These are phyloP conservation scores for Isabelozyma rhagii DNA, from an alignment of 805 yeast species.

Conservation along the genomic window DNA sequence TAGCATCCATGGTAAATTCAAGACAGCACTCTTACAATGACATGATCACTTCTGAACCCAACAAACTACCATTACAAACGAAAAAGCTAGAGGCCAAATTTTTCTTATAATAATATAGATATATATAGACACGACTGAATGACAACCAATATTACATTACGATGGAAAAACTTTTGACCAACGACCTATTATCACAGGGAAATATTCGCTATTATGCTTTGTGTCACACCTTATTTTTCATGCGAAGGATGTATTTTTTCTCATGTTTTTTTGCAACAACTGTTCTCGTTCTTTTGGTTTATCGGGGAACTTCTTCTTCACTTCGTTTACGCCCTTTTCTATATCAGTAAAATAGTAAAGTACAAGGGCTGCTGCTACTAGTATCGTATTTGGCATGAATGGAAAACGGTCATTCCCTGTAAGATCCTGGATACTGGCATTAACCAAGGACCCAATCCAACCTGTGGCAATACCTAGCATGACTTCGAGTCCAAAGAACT, in stretches of 20 bases:
- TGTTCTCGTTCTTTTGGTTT: neutral
- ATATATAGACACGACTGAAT: too few relatives aligned
- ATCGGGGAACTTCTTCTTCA: constrained; percentile 7
- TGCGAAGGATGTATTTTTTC: too few relatives aligned
- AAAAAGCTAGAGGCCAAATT: too few relatives aligned
- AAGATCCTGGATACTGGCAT: constrained; percentile 38
- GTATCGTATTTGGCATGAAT: constrained; percentile 30
- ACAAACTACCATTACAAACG: too few relatives aligned
- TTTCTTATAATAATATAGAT: too few relatives aligned
- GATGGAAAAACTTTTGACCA: too few relatives aligned
- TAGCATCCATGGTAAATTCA: constrained; percentile 1
- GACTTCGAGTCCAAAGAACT: constrained; percentile 39
- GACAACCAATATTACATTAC: too few relatives aligned
- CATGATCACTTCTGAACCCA: too few relatives aligned
- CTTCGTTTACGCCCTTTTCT: constrained; percentile 28
- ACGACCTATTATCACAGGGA: too few relatives aligned
- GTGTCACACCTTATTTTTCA: too few relatives aligned
- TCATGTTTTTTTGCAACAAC: neutral
- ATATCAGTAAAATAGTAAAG: constrained; percentile 25
- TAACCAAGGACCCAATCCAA: constrained; percentile 38
- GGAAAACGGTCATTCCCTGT: constrained; percentile 36
- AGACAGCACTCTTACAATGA: neutral
- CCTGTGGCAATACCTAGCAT: constrained; percentile 40
- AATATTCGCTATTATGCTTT: too few relatives aligned
- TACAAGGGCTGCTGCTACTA: constrained; percentile 21